Base-by-base conservation (phyloP, 768 basidiomycete species). In the Pulveroboletus ravenelii region DNA sequence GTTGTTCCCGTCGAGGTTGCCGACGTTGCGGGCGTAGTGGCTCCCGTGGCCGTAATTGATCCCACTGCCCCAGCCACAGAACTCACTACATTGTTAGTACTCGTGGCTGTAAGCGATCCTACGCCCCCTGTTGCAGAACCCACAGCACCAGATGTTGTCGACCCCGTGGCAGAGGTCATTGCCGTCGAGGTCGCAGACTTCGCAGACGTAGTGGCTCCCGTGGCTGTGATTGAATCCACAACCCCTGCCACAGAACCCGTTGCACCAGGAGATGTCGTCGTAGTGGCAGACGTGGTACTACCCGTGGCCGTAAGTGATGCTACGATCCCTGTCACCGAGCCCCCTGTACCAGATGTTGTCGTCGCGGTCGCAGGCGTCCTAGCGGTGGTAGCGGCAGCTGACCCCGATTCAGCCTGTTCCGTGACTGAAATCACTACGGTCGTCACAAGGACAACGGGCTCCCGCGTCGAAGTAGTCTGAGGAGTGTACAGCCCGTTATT, bases 401-500 rank as follows among this genome's bases (percentile, higher is more conserved):
- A 15, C 20, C n/a, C n/a, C 27, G 30, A 45, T 30, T 14, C 30
- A 10, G n/a, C 7, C 12, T 41, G 34, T 10, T 20, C 37, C 53
- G 52, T 39, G 5, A 32, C 3, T 3, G 51, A 34, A 18, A 40
- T 0, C 6, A 23, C 14, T 4, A 31, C 5, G 37, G 55, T 58
- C 32, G 44, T 36, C 18, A 34, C 1, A 32, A 5, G 1, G 9
- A 30, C 15, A 34, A 0, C 2, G 36, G 44, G 6, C 18, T n/a
- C 17, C 10, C 46, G 34, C 17, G 47, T 39, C 47, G 47, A 32
- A 17, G 35, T n/a, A 8, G 30, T 34, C 29, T 40, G 46, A 29
- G 47, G 51, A 34, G 42, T 36, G 17, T 58, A 39, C 41, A 25
- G 38, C 13, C 56, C 61, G 41, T 62, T 48, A 32, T 62, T 50